Evolutionary conservation across 345 rosid genomes (phyloP), one percentile per base, ranked within the genome.

Genomic region (Salix brachista): DNA sequence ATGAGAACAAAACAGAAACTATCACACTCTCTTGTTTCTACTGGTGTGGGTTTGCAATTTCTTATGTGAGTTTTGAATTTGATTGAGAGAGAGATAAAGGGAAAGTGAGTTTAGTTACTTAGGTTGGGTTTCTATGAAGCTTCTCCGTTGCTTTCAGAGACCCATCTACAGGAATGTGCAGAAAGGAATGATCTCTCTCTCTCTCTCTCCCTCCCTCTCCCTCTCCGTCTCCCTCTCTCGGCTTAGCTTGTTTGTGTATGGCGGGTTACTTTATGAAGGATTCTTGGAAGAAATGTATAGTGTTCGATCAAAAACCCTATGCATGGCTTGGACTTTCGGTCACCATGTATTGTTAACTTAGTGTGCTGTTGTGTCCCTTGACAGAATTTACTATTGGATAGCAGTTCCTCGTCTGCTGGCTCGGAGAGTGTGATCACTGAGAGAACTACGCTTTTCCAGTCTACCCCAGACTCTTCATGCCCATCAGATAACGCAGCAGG

Each of bases 41-140:
- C 37, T 36, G 37, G 37, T 36, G 67, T 61, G 71, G 64, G 73
- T 28, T 64, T 77, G 37, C 7, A 36, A 5, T 36, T 36, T 36
- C 46, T 68, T 80, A 74, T 48, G 64, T 19, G 80, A 74, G 54
- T 69, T 50, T 41, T 64, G 37, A 68, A 37, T 62, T 26, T 48
- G 70, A 76, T 67, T 67, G 58, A 65, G 26, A 44, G 4, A 74
- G 21, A 41, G 50, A 65, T 41, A 65, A 60, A 73, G 41, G 81
- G 81, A 71, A 78, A 76, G 58, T 54, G 75, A 72, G 69, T 70
- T 52, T 56, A 25, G 66, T 32, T 71, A 8, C 70, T 5, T 36
- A 36, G 62, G n/a, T 65, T 72, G 66, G 86, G 80, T 79, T 74
- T 77, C 71, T 60, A 77, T 52, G 70, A 71, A 71, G 36, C 36